phyloP scores from a whole-genome alignment of 2,329 filamentous ascomycete genomes.

The Tolypocladium amazonense region DNA sequence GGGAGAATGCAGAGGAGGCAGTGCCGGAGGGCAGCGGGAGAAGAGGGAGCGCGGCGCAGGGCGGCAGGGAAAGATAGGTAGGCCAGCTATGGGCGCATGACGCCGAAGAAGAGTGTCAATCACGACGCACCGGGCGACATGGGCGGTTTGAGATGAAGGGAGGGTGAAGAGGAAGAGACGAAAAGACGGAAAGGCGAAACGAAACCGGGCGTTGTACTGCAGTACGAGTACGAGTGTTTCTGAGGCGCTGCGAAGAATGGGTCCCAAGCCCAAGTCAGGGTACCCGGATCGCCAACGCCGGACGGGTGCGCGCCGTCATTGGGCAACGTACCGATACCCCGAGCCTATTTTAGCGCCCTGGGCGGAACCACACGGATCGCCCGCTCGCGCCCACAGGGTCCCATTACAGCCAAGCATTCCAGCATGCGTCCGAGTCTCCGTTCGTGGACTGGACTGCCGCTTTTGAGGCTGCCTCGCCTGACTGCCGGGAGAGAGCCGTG shows the following conservation, averaged over 20 bases:
- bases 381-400: neutral
- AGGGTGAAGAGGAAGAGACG: neutral
- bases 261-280: neutral
- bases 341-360: neutral
- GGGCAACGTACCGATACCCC: neutral
- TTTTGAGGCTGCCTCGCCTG: no score
- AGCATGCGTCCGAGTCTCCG: neutral
- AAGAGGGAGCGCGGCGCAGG: neutral
- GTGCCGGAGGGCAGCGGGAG: neutral
- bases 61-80: constrained; percentile 6
- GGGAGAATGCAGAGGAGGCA: neutral
- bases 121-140: constrained; percentile 16
- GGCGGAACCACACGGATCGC: neutral
- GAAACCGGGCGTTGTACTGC: neutral
- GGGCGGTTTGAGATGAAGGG: neutral
- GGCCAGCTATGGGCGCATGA: constrained; percentile 19
- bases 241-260: neutral
- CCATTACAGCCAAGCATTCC: neutral
- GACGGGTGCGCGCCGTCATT: neutral
- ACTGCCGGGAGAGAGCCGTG: neutral
- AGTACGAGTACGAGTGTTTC: neutral
- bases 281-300: neutral
- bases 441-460: no score
- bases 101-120: constrained; percentile 6
- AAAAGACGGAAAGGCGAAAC: neutral